A percentile compares a stretch with the other conserved stretches of the same genome.
Evolutionary conservation across 2,329 filamentous ascomycete species (phyloP).

Genomic region (Elsinoe perseae): DNA sequence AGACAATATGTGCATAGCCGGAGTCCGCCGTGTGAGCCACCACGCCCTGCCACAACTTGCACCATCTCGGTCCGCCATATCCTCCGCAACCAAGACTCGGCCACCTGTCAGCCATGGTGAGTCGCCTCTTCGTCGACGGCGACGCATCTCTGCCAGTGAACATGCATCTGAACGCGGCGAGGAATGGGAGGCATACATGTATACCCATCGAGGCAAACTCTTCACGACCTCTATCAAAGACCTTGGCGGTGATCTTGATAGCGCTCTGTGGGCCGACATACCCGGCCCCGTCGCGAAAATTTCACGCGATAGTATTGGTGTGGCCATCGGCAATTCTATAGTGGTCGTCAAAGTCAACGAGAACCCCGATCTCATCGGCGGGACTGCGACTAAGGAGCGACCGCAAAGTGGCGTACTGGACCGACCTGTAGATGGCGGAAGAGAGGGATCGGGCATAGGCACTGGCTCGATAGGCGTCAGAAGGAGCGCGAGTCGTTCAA

Average conservation of each 20-base stretch:
- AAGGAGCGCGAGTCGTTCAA: constrained; percentile 2
- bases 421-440: neutral
- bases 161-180: constrained; percentile 23
- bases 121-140: constrained; percentile 16
- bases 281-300: neutral
- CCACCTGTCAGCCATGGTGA: constrained; percentile 19
- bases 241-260: neutral
- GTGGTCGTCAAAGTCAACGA: constrained; percentile 6
- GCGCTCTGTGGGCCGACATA: neutral
- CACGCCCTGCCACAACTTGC: constrained; percentile 23
- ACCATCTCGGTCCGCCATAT: constrained; percentile 26
- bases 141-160: constrained; percentile 11
- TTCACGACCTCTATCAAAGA: constrained; percentile 11
- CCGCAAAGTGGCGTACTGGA: neutral
- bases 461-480: neutral
- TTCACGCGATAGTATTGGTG: neutral
- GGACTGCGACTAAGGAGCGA: neutral
- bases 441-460: neutral
- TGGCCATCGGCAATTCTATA: constrained; percentile 2
- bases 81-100: constrained; percentile 16
- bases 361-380: neutral
- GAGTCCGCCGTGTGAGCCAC: constrained; percentile 44
- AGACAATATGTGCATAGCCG: constrained; percentile 53
- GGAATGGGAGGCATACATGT: constrained; percentile 48
- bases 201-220: constrained; percentile 13